Base-by-base conservation (phyloP, 352 stramenopile species). In the Phytophthora sp. region DNA sequence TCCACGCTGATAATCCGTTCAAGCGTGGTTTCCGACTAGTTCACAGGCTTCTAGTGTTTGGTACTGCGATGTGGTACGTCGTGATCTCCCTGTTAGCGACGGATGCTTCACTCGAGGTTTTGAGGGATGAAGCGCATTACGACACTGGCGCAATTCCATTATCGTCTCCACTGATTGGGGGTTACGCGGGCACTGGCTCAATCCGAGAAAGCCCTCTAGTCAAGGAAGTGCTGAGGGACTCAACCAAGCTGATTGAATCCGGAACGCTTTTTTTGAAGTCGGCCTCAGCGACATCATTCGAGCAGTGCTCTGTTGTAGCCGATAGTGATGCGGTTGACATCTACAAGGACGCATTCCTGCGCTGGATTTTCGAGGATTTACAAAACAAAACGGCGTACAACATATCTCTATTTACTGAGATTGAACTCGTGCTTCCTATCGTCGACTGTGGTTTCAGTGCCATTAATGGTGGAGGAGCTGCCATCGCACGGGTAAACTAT, bases 241-340 rank as follows among this genome's bases (percentile, higher is more conserved):
- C 50, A 10, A 84, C 78, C 20, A 58, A 51, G 8, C 72, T 56
- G 5, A 62, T 57, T 17, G 43, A 51, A 13, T 55, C 42, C 1
- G 72, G 58, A 17, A 79, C 74, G 13, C 18, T 88, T 6, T 88
- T 61, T 44, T 48, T 84, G 2, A 59, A 83, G 27, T 58, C 39
- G 5, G 27, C 34, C 2, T 67, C 44, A 3, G 64, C 6, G n/a
- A 49, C 27, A 12, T 84, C 60, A 3, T 66, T 58, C 21, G 41
- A 34, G 4, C 35, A 67, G 6, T 76, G 68, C 21, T 38, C 38
- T 0, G 28, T 23, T 8, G 42, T 56, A 2, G 6, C 21, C 3
- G n/a, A 30, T 11, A 21, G 27, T 28, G 62, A 71, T 6, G 41
- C 39, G 46, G 53, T 20, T 3, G 32, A 64, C 4, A 55, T 84